Base-by-base conservation (phyloP, 257 asterid genomes). In the Knoxia roxburghii region DNA sequence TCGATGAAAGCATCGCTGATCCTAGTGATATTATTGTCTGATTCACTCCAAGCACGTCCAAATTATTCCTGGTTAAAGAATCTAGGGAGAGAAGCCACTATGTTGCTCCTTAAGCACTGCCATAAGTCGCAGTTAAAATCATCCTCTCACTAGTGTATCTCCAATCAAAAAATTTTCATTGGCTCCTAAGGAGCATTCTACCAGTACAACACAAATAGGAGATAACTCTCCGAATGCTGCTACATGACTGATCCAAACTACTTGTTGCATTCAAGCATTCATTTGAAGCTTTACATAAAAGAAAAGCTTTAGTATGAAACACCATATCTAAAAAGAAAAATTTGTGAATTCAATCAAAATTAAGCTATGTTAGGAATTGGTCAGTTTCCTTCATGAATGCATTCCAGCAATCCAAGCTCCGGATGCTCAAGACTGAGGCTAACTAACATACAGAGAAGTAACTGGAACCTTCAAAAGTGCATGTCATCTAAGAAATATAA, bases 271-370 rank as follows among this genome's bases (percentile, higher is more conserved):
- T 37, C 6, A 37, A 37, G n/a, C 6, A 40, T 39, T 58, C 30
- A 68, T 35, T 26, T n/a, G 65, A 27, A 68, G 35, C 24, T 32
- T 67, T 41, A 29, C 45, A 41, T 43, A 64, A 45, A 64, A 26
- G 2, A 35, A 60, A 60, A 5, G 12, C 56, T 43, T 49, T 1
- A 17, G 29, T 18, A 11, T 6, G 58, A 43, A 23, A n/a, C 43
- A 21, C 39, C 0, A 18, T 7, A 27, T 12, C n/a, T 57, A 3
- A 48, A 56, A 45, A 5, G 46, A 21, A 45, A 45, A 3, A 14
- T 4, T 12, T 4, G 14, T 18, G 24, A 29, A 68, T 68, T 55
- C 15, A 46, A 24, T 53, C 50, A 43, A 37, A 37, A 37, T 20
- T 26, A 30, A 68, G 65, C 45, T 4, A 14, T 62, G 51, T 10